Evolutionary conservation across 805 yeast genomes (phyloP), one percentile per base, ranked within the genome.

Genomic region (Kluyveromyces wickerhamii): DNA sequence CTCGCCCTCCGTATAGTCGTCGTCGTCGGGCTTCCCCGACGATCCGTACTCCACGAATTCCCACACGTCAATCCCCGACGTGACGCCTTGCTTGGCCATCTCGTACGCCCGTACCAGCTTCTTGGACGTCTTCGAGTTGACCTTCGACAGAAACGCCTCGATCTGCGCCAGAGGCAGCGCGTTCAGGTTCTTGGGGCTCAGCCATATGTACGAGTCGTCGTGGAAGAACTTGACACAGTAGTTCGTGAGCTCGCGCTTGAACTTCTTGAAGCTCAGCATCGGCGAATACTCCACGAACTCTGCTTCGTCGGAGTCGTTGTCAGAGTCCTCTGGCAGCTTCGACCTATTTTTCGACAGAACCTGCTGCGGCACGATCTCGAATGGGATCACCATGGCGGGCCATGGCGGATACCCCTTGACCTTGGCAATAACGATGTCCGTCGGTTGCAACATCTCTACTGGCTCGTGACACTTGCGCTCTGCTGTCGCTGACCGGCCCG

Each of bases 391-490:
- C 75, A 84, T 77, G 2, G 88, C 87, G 0, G 95, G 95, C 95
- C 95, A 85, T 27, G 88, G 80, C 2, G 94, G 83, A 52, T 77
- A 85, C 7, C 94, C 94, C 50, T 83, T 85, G 31, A 85, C 76
- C 56, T 85, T 85, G 6, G 92, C 92, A 16, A 85, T 65, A 1
- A 85, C 82, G 4, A 74, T 57, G 18, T 66, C 59, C 4, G 79
- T 77, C 2, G 78, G 72, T 18, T 60, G 62, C 39, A 51, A 66
- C 20, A 40, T 47, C 1, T 53, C 54, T 7, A 23, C n/a, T n/a
- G n/a, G n/a, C n/a, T n/a, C n/a, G n/a, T n/a, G n/a, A n/a, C n/a
- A n/a, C n/a, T n/a, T n/a, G n/a, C n/a, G n/a, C n/a, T n/a, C n/a
- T n/a, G n/a, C n/a, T n/a, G n/a, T n/a, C n/a, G n/a, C n/a, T n/a